phyloP scores from a whole-genome alignment of 2,329 filamentous ascomycete species.

The Endoconidiophora polonica region DNA sequence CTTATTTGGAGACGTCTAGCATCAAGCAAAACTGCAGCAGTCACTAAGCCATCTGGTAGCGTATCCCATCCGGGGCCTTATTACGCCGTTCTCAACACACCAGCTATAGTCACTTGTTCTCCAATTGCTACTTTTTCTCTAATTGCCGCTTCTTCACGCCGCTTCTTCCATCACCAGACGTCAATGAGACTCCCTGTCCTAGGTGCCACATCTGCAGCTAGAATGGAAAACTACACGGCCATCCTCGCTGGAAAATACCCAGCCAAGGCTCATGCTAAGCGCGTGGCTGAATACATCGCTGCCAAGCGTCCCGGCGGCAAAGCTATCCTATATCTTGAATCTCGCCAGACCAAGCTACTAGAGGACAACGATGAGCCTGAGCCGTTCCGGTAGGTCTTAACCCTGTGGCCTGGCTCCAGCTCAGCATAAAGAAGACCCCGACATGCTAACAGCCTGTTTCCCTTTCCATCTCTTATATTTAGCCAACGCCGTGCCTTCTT shows the following conservation, averaged over 20 bases:
- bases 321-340: slow-evolving; percentile 78
- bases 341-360: slow-evolving; percentile 59
- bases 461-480: not conserved
- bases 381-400: slow-evolving; percentile 50
- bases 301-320: slow-evolving; percentile 43
- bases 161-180: not conserved
- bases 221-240: slow-evolving; percentile 21
- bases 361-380: slow-evolving; percentile 79
- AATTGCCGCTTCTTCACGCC: too few species aligned
- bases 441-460: not conserved
- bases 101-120: too few species aligned
- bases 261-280: slow-evolving; percentile 70
- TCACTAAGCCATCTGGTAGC: too few species aligned
- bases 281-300: slow-evolving; percentile 65
- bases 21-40: too few species aligned
- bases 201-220: slow-evolving; percentile 2
- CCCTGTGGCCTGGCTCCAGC: too few species aligned
- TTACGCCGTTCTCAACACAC: too few species aligned
- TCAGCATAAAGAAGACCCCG: not conserved
- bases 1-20: too few species aligned
- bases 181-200: slow-evolving; percentile 4
- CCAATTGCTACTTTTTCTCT: too few species aligned
- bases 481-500: slow-evolving; percentile 87
- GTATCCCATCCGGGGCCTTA: too few species aligned
- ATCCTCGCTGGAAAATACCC: slow-evolving; percentile 53